Base-by-base conservation (phyloP, 345 rosid species). In the Salix dunnii region DNA sequence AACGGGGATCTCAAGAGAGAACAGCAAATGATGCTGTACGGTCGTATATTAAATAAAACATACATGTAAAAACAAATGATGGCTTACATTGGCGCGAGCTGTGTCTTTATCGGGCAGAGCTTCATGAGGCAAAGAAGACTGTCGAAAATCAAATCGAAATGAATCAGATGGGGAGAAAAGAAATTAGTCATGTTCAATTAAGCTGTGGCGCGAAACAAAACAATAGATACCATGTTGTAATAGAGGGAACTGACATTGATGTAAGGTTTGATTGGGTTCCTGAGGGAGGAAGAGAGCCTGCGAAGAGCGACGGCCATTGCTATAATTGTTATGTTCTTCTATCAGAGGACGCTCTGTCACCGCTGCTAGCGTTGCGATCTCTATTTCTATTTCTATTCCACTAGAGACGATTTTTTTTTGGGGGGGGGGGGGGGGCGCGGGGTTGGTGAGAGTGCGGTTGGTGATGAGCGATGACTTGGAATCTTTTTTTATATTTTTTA, bases 251-350 rank as follows among this genome's bases (percentile, higher is more conserved):
- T 81, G 83, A 85, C 85, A 77, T 84, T 81, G 67, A 79, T 66
- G 76, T 74, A 79, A 62, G 76, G 60, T 12, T 71, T 83, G 84
- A 85, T 68, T 66, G 91, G 85, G n/a, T 77, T 78, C 67, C 73
- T 79, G 67, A 87, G 40, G 79, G 87, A 84, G 81, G 90, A 74
- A 71, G 93, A 84, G 82, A 92, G 83, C 70, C 90, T 86, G 70
- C 94, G 91, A 79, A 94, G 91, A 79, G 91, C 91, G 79, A 87
- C 81, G 61, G 94, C 89, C 91, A 87, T 84, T 46, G 87, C 49
- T 46, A 46, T 12, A 14, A 46, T 12, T 46, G 49, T 14, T 46
- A 46, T 46, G 51, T 46, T 46, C 14, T 46, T 46, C 51, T 46
- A 13, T 14, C 14, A 46, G 46, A 42, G 46, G 11, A 11, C 46